phyloP scores from a whole-genome alignment of 305 asterid genomes.

The Rubia tinctorum region DNA sequence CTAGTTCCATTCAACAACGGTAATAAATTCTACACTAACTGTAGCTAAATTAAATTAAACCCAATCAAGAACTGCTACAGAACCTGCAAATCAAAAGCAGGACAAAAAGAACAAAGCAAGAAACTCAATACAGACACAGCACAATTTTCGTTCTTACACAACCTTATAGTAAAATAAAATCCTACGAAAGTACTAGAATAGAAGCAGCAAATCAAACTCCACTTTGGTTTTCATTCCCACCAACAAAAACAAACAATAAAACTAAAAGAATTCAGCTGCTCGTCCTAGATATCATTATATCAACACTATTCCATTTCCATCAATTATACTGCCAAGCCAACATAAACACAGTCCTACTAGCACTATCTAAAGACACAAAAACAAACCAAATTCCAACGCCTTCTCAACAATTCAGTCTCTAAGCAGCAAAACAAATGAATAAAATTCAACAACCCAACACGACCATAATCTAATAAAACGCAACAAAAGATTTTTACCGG shows the following conservation, averaged over 20 bases:
- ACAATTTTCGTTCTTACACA: no score
- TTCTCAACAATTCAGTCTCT: background rate
- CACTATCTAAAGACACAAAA: background rate
- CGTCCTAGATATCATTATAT: background rate
- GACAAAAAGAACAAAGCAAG: background rate
- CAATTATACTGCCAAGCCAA: background rate
- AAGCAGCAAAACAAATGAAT: background rate
- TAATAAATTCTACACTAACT: background rate
- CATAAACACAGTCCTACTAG: background rate
- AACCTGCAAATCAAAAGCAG: background rate
- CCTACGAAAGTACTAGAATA: no score
- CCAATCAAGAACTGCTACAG: background rate
- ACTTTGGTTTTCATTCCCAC: no score
- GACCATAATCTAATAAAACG: background rate
- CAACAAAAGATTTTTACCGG: slow-evolving; percentile 40
- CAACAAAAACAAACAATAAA: background rate
- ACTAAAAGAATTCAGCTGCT: background rate
- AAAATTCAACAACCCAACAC: background rate
- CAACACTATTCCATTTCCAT: background rate
- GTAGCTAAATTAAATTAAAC: background rate
- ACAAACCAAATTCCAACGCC: background rate
- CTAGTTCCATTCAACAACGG: background rate
- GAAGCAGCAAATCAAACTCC: background rate
- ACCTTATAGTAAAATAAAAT: no score
- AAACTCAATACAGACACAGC: no score